Evolutionary conservation across 306 rosid species (phyloP), one percentile per base, ranked within the genome.

Genomic region (Trifolium fragiferum): DNA sequence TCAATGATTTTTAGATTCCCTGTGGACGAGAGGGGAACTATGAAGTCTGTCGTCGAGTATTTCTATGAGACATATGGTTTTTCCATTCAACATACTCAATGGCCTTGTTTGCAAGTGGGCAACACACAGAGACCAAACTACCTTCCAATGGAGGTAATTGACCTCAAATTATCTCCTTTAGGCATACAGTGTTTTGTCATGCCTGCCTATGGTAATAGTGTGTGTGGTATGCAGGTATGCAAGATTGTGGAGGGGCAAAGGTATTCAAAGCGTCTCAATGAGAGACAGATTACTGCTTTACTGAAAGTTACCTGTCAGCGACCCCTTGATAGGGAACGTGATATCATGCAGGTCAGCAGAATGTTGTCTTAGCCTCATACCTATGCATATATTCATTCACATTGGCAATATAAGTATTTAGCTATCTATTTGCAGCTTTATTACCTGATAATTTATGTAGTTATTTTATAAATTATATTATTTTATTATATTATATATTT

Each of bases 31-130:
- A 89, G 88, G 77, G 97, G 98, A 1, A 95, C 99, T 0, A 70
- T 92, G 90, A 95, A 95, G 79, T 95, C 93, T 6, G 99, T 95
- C 7, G 99, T 95, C 2, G 98, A 92, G 66, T 95, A 95, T 58
- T 95, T 95, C 67, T 85, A 32, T 10, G 99, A 95, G 63, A 95
- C 97, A 2, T 95, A 95, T n/a, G 93, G 97, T 2, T 92, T 90
- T 50, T 87, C 44, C 15, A 95, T 95, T 70, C 96, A 92, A 62
- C 96, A 95, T 68, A 86, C 90, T 2, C 97, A 95, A 27, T 95
- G 92, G 98, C 99, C 99, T 60, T 95, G 99, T 76, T 84, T 95
- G 64, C 98, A 90, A 90, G 99, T 92, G 9, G 99, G 99, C 21
- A 95, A 92, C 68, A 84, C 85, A 18, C 97, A 95, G 74, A 80